Evolutionary conservation across 371 early-diverging fungal genomes (phyloP).

Genomic region (Apophysomyces ossiformis): DNA sequence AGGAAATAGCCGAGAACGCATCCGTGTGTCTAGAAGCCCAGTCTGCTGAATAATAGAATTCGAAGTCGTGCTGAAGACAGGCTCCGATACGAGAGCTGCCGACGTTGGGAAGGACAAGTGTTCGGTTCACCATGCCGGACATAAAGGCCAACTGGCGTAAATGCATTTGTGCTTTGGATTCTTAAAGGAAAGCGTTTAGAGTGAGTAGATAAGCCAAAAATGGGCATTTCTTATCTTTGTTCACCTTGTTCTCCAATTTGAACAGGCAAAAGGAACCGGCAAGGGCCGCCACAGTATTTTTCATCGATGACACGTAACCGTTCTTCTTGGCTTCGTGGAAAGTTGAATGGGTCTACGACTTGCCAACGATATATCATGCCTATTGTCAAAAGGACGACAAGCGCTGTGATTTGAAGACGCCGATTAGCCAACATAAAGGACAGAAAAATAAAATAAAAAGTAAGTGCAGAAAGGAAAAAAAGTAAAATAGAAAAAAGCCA

Average conservation of each 20-base stretch:
- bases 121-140: conserved; percentile 35
- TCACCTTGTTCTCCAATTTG: conserved; percentile 47
- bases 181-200: conserved; percentile 17
- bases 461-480: background rate
- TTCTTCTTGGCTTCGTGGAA: conserved; percentile 84
- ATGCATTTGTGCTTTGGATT: conserved; percentile 49
- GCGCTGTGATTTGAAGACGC: background rate
- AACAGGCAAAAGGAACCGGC: conserved; percentile 37
- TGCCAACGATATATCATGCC: background rate
- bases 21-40: conserved; percentile 27
- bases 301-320: conserved; percentile 19
- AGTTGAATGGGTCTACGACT: conserved; percentile 31
- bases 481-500: background rate
- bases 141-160: conserved; percentile 42
- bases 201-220: background rate
- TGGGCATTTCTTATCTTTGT: background rate
- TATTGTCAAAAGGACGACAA: background rate
- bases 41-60: conserved; percentile 32
- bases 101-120: conserved; percentile 42
- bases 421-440: background rate
- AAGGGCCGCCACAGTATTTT: conserved; percentile 46
- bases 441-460: background rate
- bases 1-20: conserved; percentile 31
- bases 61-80: conserved; percentile 35
- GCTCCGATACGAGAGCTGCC: conserved; percentile 36